Conservation (phyloP, 164 flowering plant genomes). For the Piper betle region DNA sequence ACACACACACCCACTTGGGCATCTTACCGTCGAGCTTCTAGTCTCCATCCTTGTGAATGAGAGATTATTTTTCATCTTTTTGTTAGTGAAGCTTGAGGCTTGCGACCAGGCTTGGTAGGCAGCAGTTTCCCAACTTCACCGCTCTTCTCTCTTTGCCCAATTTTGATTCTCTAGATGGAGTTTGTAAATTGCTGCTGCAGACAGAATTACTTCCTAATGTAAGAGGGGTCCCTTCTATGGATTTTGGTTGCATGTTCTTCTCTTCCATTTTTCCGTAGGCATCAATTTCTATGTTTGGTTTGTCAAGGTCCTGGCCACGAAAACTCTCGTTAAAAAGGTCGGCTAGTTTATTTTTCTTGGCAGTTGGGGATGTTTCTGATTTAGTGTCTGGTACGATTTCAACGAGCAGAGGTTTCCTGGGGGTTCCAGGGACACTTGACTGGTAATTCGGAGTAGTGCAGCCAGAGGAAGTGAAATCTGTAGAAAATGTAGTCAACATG, state of each 20-base stretch:
- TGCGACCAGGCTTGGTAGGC: constrained; percentile 51
- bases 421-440: constrained; percentile 16
- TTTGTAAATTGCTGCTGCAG: too few species aligned
- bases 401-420: constrained; percentile 14
- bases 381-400: constrained; percentile 11
- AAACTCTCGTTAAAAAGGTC: constrained; percentile 58
- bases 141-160: constrained; percentile 26
- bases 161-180: constrained; percentile 23
- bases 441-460: constrained; percentile 45
- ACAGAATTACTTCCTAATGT: constrained; percentile 24
- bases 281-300: constrained; percentile 1
- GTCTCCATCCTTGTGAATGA: constrained; percentile 9
- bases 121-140: constrained; percentile 30
- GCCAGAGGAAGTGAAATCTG: constrained; percentile 81
- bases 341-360: constrained; percentile 46
- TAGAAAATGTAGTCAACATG: too few species aligned
- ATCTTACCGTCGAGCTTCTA: not conserved
- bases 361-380: constrained; percentile 32
- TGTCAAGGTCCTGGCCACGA: constrained; percentile 10
- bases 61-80: constrained; percentile 41
- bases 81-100: constrained; percentile 37
- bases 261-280: constrained; percentile 9
- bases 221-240: constrained; percentile 25
- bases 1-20: not conserved
- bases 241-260: constrained; percentile 17